phyloP scores from a whole-genome alignment of 202 grass and related monocot genomes.

The Bolboschoenoplectus hybrid region DNA sequence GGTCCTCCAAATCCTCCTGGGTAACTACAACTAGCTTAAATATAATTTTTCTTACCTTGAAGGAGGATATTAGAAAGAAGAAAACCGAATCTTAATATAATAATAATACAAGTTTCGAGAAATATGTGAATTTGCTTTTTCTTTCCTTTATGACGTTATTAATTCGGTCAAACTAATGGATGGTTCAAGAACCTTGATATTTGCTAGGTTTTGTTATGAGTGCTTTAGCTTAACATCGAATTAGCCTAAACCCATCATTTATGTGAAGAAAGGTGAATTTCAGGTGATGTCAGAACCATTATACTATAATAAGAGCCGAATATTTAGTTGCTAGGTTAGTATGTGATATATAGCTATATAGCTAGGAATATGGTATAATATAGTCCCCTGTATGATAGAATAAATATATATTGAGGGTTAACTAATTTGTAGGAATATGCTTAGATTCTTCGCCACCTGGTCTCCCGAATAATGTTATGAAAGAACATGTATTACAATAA shows the following conservation, averaged over 20 bases:
- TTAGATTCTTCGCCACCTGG: constrained; percentile 13
- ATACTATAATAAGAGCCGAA: constrained; percentile 10
- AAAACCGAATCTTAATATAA: not conserved
- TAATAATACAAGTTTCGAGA: not conserved
- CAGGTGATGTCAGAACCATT: constrained; percentile 31
- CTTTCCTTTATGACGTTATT: constrained; percentile 6
- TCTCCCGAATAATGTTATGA: constrained; percentile 28
- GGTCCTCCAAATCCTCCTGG: not conserved
- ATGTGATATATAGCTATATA: not conserved
- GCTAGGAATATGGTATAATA: not conserved
- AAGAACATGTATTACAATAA: not conserved
- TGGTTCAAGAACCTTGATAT: constrained; percentile 32
- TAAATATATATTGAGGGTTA: not conserved
- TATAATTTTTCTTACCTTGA: not conserved
- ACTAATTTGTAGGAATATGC: constrained; percentile 24
- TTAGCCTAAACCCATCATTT: constrained; percentile 36
- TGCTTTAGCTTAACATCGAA: constrained; percentile 34
- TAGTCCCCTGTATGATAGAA: not conserved
- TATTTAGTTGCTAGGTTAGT: not conserved
- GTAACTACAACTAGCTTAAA: not conserved
- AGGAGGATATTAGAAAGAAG: not conserved
- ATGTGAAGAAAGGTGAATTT: constrained; percentile 33
- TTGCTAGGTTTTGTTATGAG: constrained; percentile 36
- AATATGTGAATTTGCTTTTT: not conserved
- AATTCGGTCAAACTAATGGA: constrained; percentile 24